Conservation (phyloP, 2,329 filamentous ascomycete species). For the Fonsecaea monophora region DNA sequence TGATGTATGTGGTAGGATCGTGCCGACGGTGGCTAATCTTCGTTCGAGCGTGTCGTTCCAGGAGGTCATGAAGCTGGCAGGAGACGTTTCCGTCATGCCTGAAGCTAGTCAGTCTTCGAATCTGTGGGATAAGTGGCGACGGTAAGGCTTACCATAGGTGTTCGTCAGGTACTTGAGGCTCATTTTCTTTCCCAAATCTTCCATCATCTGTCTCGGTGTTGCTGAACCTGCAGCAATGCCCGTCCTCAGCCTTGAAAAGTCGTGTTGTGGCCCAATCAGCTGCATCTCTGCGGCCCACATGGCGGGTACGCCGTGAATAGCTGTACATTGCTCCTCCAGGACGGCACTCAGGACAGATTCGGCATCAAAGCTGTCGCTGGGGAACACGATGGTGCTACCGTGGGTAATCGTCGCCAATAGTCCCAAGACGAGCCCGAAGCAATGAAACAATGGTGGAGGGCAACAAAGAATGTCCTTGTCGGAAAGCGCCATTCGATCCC, state of each 20-base stretch:
- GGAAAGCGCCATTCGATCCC: slow-evolving; percentile 74
- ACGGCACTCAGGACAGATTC: slow-evolving; percentile 70
- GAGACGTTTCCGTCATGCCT: slow-evolving; percentile 77
- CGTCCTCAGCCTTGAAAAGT: neutral
- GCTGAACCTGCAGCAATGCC: no score
- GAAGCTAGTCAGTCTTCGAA: neutral
- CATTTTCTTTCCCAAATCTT: no score
- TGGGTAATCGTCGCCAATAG: slow-evolving; percentile 75
- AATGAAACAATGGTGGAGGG: slow-evolving; percentile 83
- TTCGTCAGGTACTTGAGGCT: no score
- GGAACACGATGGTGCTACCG: slow-evolving; percentile 76
- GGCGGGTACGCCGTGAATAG: slow-evolving; percentile 79
- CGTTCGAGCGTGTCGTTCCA: slow-evolving; percentile 72
- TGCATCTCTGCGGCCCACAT: slow-evolving; percentile 67
- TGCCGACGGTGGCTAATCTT: slow-evolving; percentile 75
- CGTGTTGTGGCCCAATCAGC: neutral
- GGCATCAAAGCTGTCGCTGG: slow-evolving; percentile 75
- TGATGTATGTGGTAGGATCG: slow-evolving; percentile 73
- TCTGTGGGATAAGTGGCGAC: no score
- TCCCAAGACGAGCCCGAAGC: slow-evolving; percentile 80
- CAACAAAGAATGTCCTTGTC: slow-evolving; percentile 75
- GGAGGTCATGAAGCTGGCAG: slow-evolving; percentile 80
- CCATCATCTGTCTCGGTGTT: no score
- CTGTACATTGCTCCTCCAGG: slow-evolving; percentile 71
- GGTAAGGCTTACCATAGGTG: no score